Evolutionary conservation across 1,284 basidiomycete genomes (phyloP).

Genomic region (Leccinum pachyderme): DNA sequence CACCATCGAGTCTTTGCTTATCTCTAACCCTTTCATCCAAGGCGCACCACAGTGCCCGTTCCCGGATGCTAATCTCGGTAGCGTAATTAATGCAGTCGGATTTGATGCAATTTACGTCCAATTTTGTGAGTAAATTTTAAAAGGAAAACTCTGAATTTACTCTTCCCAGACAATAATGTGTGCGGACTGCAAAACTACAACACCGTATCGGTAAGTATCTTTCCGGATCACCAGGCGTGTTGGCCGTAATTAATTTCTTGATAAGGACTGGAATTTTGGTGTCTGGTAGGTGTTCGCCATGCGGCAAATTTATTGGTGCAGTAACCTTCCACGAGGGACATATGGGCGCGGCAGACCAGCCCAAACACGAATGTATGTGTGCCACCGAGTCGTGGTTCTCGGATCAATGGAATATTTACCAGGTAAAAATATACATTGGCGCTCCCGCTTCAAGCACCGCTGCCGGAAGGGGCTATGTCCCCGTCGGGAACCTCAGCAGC

Average conservation of each 20-base stretch:
- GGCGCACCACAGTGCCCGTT: slow-evolving; percentile 63
- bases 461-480: slow-evolving; percentile 51
- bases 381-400: background rate
- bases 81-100: slow-evolving; percentile 49
- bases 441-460: slow-evolving; percentile 54
- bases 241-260: background rate
- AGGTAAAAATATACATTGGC: slow-evolving; percentile 58
- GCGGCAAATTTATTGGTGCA: background rate
- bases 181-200: slow-evolving; percentile 48
- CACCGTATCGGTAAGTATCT: slow-evolving; percentile 39
- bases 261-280: slow-evolving; percentile 52
- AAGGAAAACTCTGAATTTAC: background rate
- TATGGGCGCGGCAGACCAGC: slow-evolving; percentile 59
- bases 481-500: slow-evolving; percentile 44
- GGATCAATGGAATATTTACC: background rate
- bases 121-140: slow-evolving; percentile 40
- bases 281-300: slow-evolving; percentile 41
- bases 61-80: slow-evolving; percentile 57
- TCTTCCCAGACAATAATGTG: slow-evolving; percentile 51
- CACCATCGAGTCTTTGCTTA: background rate
- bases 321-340: slow-evolving; percentile 44
- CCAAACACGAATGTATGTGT: slow-evolving; percentile 49
- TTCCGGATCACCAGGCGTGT: background rate
- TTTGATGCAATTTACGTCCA: slow-evolving; percentile 69
- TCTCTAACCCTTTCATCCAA: slow-evolving; percentile 1